A percentile compares a stretch with the other conserved stretches of the same genome.
These are phyloP conservation scores for Nepenthes gracilis DNA, from an alignment of 148 eudicot species.

Conservation along the genomic window DNA sequence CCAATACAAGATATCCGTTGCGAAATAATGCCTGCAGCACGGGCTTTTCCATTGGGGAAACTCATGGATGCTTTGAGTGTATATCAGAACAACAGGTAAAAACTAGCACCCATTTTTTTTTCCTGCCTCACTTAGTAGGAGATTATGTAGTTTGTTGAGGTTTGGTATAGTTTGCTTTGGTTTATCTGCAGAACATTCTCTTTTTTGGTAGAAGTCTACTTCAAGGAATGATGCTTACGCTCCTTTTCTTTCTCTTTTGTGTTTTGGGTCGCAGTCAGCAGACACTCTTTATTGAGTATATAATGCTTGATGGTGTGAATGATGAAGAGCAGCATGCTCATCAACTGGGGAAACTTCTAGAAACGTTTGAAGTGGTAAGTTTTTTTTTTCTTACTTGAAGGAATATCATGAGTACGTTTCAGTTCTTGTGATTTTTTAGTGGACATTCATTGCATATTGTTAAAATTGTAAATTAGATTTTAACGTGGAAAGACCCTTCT, in stretches of 20 bases:
- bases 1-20: constrained; percentile 97
- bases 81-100: constrained; percentile 68
- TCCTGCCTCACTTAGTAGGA: too few relatives aligned
- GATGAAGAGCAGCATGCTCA: constrained; percentile 92
- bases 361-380: constrained; percentile 83
- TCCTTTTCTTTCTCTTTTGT: constrained; percentile 8
- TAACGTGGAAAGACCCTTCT: too few relatives aligned
- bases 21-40: constrained; percentile 97
- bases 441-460: not conserved
- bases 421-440: not conserved
- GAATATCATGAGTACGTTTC: too few relatives aligned
- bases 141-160: too few relatives aligned
- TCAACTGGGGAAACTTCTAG: constrained; percentile 78
- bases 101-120: too few relatives aligned
- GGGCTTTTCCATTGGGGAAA: constrained; percentile 88
- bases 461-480: too few relatives aligned
- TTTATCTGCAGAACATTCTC: too few relatives aligned
- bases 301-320: constrained; percentile 96
- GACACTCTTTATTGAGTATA: constrained; percentile 92
- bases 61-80: constrained; percentile 73
- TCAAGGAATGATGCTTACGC: too few relatives aligned
- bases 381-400: not conserved
- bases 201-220: too few relatives aligned
- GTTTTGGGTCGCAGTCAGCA: constrained; percentile 53
- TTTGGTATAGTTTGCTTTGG: too few relatives aligned